Evolutionary conservation across 805 yeast species (phyloP).

Genomic region (Yarrowia keelungensis): DNA sequence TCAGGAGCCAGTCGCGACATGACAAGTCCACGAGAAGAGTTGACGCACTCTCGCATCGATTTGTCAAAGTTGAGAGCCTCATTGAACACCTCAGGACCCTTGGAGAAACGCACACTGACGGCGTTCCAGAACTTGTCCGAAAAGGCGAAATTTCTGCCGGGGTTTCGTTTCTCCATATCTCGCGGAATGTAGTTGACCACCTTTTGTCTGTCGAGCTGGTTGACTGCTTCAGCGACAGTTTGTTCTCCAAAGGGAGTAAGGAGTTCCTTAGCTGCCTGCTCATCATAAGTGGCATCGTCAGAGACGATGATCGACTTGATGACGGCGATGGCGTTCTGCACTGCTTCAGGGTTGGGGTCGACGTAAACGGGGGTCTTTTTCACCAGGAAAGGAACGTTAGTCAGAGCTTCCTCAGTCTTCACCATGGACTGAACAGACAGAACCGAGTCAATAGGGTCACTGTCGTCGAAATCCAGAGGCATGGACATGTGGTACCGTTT

Average conservation of each 20-base stretch:
- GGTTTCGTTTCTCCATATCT: constrained; percentile 47
- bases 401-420: constrained; percentile 51
- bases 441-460: constrained; percentile 11
- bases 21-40: constrained; percentile 59
- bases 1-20: constrained; percentile 64
- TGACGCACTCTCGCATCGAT: constrained; percentile 53
- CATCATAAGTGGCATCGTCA: constrained; percentile 56
- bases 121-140: constrained; percentile 60
- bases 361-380: constrained; percentile 49
- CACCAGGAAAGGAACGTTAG: constrained; percentile 68
- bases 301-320: constrained; percentile 64
- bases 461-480: constrained; percentile 18
- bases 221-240: constrained; percentile 58
- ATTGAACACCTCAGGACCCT: constrained; percentile 53
- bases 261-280: constrained; percentile 56
- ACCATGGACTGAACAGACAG: constrained; percentile 21
- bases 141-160: constrained; percentile 62
- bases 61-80: constrained; percentile 57
- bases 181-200: constrained; percentile 52
- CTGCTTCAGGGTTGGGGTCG: constrained; percentile 9
- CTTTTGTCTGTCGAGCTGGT: constrained; percentile 56
- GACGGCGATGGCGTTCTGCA: constrained; percentile 41
- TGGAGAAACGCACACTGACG: constrained; percentile 51
- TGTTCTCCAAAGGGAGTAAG: constrained; percentile 57
- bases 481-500: constrained; percentile 49